Evolutionary conservation across 1,139 yeast species (phyloP), one percentile per base, ranked within the genome.

Genomic region (Suhomyces terraborum): DNA sequence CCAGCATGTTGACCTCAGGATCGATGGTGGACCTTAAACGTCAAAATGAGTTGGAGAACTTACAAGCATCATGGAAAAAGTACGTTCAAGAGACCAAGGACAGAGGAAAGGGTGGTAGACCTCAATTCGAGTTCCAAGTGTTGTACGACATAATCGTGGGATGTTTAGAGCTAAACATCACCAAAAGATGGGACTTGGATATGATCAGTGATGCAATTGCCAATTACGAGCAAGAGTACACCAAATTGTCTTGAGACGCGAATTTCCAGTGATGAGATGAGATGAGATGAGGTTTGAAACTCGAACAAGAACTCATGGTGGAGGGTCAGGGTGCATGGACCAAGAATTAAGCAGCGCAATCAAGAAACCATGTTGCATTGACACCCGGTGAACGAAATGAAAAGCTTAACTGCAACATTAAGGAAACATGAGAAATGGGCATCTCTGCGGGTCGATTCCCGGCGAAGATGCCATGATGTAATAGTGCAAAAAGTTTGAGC

Each of bases 131-230:
- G 41, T 66, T 54, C 45, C 45, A 47, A 38, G 60, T 69, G 55
- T 49, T 80, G 24, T 62, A 62, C 38, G 67, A 73, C n/a, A 61
- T 79, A 7, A 68, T 83, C 3, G 53, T 58, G 27, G 84, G 84
- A 16, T 81, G 88, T 50, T 65, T 84, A 51, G 74, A 71, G 21
- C 63, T 61, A 41, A 75, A 82, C 50, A 66, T 77, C 30, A 73
- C 74, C 14, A 64, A 69, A 42, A 64, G 91, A 41, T 69, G 78
- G 67, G 76, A 69, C 49, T 65, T 80, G 42, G 67, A 69, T 29
- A 62, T 59, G 56, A 60, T 75, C 21, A 39, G 51, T 32, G 53
- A 53, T 27, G 20, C 42, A n/a, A 38, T 46, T 22, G 42, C 37
- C 18, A 16, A 19, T 12, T 34, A 32, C 22, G 32, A 40, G 17